phyloP scores from a whole-genome alignment of 1,284 basidiomycete genomes.

The Irpex sp. region DNA sequence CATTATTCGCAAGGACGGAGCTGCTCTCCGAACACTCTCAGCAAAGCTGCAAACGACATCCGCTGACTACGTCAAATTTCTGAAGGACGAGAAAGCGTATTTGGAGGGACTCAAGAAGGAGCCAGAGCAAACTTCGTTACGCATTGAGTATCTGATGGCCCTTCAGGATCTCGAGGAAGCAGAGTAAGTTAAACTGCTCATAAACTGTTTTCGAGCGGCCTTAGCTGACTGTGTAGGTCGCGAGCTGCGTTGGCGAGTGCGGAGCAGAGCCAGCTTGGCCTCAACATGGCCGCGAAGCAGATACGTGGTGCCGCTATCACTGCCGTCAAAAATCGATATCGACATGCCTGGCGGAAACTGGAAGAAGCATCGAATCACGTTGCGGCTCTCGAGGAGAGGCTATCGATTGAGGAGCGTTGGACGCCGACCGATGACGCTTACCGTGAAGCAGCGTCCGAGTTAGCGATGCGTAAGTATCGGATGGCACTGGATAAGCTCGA shows the following conservation, averaged over 20 bases:
- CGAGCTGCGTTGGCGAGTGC: no score
- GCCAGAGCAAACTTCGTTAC: constrained; percentile 8
- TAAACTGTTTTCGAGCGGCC: no score
- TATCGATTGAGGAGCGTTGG: constrained; percentile 13
- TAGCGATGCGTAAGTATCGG: constrained; percentile 13
- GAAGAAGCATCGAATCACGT: constrained; percentile 1
- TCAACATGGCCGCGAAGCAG: not conserved
- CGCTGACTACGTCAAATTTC: constrained; percentile 20
- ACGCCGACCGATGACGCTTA: constrained; percentile 7
- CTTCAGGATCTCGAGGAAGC: constrained; percentile 3
- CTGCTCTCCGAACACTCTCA: constrained; percentile 1
- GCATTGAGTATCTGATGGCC: constrained; percentile 9
- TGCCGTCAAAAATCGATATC: not conserved
- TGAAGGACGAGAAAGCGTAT: constrained; percentile 18
- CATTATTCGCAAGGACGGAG: constrained; percentile 15
- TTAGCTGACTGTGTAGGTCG: no score
- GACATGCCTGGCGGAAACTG: not conserved
- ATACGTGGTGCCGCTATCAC: not conserved
- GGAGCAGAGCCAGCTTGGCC: no score
- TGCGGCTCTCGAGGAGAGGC: constrained; percentile 2
- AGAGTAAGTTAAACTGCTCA: no score
- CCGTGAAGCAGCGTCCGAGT: not conserved
- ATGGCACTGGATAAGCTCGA: constrained; percentile 20
- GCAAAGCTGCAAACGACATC: not conserved
- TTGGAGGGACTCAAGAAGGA: constrained; percentile 14